phyloP scores from a whole-genome alignment of 1,284 basidiomycete genomes.

The Pseudozyma tsukubaensis region DNA sequence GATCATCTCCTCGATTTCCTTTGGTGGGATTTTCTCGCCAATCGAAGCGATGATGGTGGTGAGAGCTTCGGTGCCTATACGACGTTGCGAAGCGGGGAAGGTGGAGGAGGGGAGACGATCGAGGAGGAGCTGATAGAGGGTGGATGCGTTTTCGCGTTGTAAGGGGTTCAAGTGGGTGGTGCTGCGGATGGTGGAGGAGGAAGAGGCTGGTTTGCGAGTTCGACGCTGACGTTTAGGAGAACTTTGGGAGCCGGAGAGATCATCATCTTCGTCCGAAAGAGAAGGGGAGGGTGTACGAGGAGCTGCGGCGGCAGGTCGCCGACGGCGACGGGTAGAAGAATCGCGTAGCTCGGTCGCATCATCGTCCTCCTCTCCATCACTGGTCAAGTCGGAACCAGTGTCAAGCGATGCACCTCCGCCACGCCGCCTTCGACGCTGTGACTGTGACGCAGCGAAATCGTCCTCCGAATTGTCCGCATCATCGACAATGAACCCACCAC shows the following conservation, averaged over 20 bases:
- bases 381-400: slow-evolving; percentile 25
- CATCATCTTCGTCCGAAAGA: background rate
- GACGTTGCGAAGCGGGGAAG: slow-evolving; percentile 16
- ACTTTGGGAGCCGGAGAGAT: slow-evolving; percentile 1
- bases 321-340: slow-evolving; percentile 6
- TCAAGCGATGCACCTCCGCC: slow-evolving; percentile 3
- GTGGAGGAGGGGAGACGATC: slow-evolving; percentile 23
- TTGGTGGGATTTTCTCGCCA: slow-evolving; percentile 40
- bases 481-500: slow-evolving; percentile 43
- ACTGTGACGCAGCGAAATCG: slow-evolving; percentile 27
- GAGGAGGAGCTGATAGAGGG: slow-evolving; percentile 31
- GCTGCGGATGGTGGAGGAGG: slow-evolving; percentile 6
- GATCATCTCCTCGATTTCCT: slow-evolving; percentile 53
- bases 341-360: background rate
- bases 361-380: slow-evolving; percentile 9
- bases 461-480: slow-evolving; percentile 37
- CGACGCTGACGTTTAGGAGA: slow-evolving; percentile 14
- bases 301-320: background rate
- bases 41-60: slow-evolving; percentile 11
- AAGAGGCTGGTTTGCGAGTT: slow-evolving; percentile 4
- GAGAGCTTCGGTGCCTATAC: slow-evolving; percentile 20
- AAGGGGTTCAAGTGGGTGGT: slow-evolving; percentile 34
- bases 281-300: slow-evolving; percentile 7
- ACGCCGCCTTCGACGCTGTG: slow-evolving; percentile 3
- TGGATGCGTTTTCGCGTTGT: slow-evolving; percentile 20